Evolutionary conservation across 768 basidiomycete species (phyloP).

Genomic region (Podaxis carcinomalis): DNA sequence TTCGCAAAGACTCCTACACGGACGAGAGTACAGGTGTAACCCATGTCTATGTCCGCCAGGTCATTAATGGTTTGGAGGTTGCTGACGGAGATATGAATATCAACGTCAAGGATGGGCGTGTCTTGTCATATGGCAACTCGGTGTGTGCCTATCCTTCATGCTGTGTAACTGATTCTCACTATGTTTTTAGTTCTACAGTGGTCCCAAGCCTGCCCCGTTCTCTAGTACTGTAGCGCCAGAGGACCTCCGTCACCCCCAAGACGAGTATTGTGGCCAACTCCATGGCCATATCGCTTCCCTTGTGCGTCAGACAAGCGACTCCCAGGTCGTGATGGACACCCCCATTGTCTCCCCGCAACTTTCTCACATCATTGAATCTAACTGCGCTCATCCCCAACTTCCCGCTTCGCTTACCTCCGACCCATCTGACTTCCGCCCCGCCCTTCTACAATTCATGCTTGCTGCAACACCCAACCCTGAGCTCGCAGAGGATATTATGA

Average conservation of each 20-base stretch:
- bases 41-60: slow-evolving; percentile 84
- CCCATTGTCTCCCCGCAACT: slow-evolving; percentile 27
- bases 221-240: slow-evolving; percentile 25
- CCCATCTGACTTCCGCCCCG: slow-evolving; percentile 41
- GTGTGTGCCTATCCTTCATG: slow-evolving; percentile 38
- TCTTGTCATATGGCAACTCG: slow-evolving; percentile 86
- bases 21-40: slow-evolving; percentile 83
- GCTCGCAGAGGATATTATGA: slow-evolving; percentile 44
- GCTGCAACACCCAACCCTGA: slow-evolving; percentile 56
- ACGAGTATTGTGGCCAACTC: slow-evolving; percentile 48
- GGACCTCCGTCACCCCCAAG: slow-evolving; percentile 41
- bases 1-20: slow-evolving; percentile 84
- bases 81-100: slow-evolving; percentile 90
- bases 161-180: slow-evolving; percentile 1
- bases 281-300: not conserved
- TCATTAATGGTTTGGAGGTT: slow-evolving; percentile 84
- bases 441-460: slow-evolving; percentile 77
- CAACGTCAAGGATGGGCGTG: slow-evolving; percentile 79
- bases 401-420: slow-evolving; percentile 33
- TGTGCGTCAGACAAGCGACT: slow-evolving; percentile 15
- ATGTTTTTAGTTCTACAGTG: slow-evolving; percentile 67
- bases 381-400: slow-evolving; percentile 49
- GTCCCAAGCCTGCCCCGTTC: slow-evolving; percentile 40
- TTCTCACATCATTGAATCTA: slow-evolving; percentile 46
- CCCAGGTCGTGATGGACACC: slow-evolving; percentile 32